Conservation (phyloP, 495 filamentous ascomycete genomes). For the Penicillium verhagenii region DNA sequence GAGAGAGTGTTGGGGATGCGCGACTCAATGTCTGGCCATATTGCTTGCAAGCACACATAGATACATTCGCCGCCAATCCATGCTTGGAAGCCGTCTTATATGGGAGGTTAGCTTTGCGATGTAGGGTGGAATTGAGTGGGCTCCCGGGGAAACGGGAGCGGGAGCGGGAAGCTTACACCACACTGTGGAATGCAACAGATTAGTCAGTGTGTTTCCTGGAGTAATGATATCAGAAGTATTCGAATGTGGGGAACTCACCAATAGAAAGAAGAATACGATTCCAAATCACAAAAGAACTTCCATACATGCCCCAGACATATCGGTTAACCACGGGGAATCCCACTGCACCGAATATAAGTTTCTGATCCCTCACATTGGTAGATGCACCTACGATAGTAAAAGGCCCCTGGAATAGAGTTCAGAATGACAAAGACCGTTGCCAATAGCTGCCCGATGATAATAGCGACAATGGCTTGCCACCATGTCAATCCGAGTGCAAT, state of each 20-base stretch:
- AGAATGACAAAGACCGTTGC: constrained; percentile 15
- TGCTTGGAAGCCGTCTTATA: constrained; percentile 23
- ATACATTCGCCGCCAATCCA: constrained; percentile 30
- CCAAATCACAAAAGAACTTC: constrained; percentile 27
- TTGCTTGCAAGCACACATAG: constrained; percentile 24
- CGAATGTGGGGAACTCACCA: constrained; percentile 7
- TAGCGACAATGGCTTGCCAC: constrained; percentile 27
- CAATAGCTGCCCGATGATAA: constrained; percentile 15
- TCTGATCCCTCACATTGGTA: not conserved
- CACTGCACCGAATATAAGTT: constrained; percentile 2
- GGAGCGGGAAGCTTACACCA: constrained; percentile 3
- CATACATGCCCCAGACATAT: constrained; percentile 29
- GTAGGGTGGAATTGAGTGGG: not conserved
- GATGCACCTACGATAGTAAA: constrained; percentile 17
- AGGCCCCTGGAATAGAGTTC: constrained; percentile 23
- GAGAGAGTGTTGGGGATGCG: constrained; percentile 29
- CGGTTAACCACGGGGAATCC: constrained; percentile 24
- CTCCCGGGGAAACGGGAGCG: not conserved
- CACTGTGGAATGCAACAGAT: not conserved
- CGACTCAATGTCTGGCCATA: constrained; percentile 20
- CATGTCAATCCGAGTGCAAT: constrained; percentile 27
- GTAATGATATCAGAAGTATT: not conserved
- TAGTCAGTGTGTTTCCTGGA: not conserved
- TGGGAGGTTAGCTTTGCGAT: not conserved
- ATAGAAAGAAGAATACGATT: constrained; percentile 29